These are phyloP conservation scores for Ambrosia artemisiifolia DNA, from an alignment of 129 eudicot species.

Conservation along the genomic window DNA sequence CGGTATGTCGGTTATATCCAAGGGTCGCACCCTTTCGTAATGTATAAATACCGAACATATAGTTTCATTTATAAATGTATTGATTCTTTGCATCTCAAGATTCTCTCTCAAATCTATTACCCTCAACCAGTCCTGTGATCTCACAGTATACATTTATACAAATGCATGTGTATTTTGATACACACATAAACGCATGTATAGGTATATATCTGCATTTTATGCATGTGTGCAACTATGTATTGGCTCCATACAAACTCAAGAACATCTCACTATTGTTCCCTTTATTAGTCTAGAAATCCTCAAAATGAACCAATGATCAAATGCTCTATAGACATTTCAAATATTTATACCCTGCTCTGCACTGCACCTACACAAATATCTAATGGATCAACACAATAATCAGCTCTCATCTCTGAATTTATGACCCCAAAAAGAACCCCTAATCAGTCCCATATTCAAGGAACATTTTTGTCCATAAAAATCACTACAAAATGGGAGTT, in stretches of 20 bases:
- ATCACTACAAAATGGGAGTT: conserved; percentile 34
- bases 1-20: too few relatives aligned
- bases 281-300: conserved; percentile 28
- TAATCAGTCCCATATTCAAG: conserved; percentile 25
- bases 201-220: neutral
- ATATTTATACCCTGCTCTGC: conserved; percentile 32
- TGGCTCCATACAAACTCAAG: conserved; percentile 3
- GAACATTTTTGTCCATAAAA: conserved; percentile 26
- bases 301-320: conserved; percentile 28
- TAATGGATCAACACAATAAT: conserved; percentile 27
- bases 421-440: conserved; percentile 35
- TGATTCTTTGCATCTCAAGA: too few relatives aligned
- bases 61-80: too few relatives aligned
- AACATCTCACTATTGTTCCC: conserved; percentile 7
- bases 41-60: too few relatives aligned
- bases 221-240: neutral
- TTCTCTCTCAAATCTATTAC: too few relatives aligned
- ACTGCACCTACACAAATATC: conserved; percentile 37
- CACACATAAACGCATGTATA: neutral
- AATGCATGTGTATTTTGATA: neutral
- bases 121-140: too few relatives aligned
- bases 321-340: conserved; percentile 32
- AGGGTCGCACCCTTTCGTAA: too few relatives aligned
- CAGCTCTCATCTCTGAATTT: conserved; percentile 24
- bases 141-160: neutral